Evolutionary conservation across 495 filamentous ascomycete genomes (phyloP), one percentile per base, ranked within the genome.

Genomic region (Beverwykella pulmonaria): DNA sequence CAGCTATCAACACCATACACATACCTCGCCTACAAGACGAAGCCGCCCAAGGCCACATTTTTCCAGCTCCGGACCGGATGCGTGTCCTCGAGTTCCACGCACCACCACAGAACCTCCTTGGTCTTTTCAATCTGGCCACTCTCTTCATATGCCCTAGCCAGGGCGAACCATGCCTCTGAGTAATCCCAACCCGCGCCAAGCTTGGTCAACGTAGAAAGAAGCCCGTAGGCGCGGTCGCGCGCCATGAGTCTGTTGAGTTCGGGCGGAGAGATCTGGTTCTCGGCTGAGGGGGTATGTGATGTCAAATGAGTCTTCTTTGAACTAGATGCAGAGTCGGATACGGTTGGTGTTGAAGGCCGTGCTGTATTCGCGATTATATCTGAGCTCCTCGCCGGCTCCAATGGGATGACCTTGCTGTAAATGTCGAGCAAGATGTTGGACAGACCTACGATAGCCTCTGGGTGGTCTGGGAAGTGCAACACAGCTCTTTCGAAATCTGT

Each of bases 151-250:
- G 88, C 92, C 65, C 90, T 80, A 0, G 94, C 91, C 17, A 98
- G 83, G 10, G 87, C 86, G 71, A 89, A 92, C 94, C 94, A 98
- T 20, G 93, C 94, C 74, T 97, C 94, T n/a, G 88, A 86, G 71
- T 88, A 84, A 75, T 97, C 91, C 95, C 95, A 98, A 5, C 92
- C 93, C 27, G 78, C 81, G n/a, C 92, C 92, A 2, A 90, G 83
- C 77, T 90, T 93, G 1, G 92, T 97, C 59, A 98, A 81, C 1
- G 83, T 82, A 8, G 87, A 88, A 0, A 98, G 83, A 47, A 98
- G 82, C 14, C 85, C 88, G 72, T 91, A 91, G 0, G 95, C 94
- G 20, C 95, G 84, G 72, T 98, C 93, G 29, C 92, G 84, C 27
- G 91, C 90, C 17, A 90, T 88, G n/a, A 94, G 82, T 19, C 90